Evolutionary conservation across 139 green algal species (phyloP).

Genomic region (Tetraselmis chui): DNA sequence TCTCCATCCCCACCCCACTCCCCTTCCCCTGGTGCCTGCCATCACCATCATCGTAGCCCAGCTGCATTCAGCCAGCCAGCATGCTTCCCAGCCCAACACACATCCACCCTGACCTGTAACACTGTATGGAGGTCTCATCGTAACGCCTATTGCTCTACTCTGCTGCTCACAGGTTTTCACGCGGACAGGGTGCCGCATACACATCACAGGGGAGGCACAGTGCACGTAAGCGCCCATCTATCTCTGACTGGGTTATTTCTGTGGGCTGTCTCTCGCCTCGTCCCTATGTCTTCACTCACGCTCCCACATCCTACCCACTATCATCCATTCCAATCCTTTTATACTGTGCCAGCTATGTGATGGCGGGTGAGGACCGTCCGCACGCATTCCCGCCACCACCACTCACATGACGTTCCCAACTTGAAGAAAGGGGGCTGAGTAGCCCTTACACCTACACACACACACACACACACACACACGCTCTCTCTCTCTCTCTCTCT

Average conservation of each 20-base stretch:
- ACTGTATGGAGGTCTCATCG: too few relatives aligned
- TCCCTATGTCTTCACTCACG: too few relatives aligned
- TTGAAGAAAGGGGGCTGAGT: too few relatives aligned
- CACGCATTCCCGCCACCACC: constrained; percentile 23
- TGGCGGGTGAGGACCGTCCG: constrained; percentile 29
- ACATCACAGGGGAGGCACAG: not conserved
- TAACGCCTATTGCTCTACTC: too few relatives aligned
- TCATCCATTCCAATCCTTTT: too few relatives aligned
- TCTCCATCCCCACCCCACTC: not conserved
- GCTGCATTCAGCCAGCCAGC: too few relatives aligned
- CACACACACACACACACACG: too few relatives aligned
- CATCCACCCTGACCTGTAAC: not conserved
- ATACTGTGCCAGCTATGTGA: too few relatives aligned
- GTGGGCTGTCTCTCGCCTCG: not conserved
- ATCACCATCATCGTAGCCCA: not conserved
- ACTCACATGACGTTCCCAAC: too few relatives aligned
- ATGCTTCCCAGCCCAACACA: not conserved
- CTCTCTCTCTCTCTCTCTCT: too few relatives aligned
- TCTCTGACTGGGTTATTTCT: constrained; percentile 29
- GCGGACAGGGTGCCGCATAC: constrained; percentile 53
- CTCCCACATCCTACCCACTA: too few relatives aligned
- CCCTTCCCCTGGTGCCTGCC: not conserved
- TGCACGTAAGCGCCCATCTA: constrained; percentile 21
- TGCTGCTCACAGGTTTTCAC: constrained; percentile 65
- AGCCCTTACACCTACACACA: constrained; percentile 82